Evolutionary conservation across 805 yeast species (phyloP).

Genomic region (Yarrowia hollandica): DNA sequence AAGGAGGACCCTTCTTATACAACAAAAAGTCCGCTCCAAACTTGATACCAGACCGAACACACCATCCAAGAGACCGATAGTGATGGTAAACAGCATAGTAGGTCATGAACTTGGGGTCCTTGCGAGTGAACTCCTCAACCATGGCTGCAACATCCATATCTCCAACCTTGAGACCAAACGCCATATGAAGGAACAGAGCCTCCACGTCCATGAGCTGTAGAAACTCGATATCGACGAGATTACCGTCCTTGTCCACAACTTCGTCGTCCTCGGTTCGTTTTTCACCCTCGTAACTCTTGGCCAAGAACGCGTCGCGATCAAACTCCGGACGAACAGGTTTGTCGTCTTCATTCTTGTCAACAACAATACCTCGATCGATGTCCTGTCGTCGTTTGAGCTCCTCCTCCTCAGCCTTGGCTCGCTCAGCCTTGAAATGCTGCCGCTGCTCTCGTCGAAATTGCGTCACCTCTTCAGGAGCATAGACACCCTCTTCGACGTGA

Average conservation of each 20-base stretch:
- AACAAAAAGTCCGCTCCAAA: conserved; percentile 85
- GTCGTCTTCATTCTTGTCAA: conserved; percentile 34
- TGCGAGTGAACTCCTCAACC: conserved; percentile 28
- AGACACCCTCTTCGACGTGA: conserved; percentile 42
- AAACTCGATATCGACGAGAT: conserved; percentile 41
- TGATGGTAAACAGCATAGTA: conserved; percentile 80
- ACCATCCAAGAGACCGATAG: conserved; percentile 89
- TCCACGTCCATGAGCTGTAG: conserved; percentile 77
- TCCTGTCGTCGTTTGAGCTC: conserved; percentile 47
- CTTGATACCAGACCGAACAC: conserved; percentile 86
- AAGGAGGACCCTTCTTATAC: conserved; percentile 92
- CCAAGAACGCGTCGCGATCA: conserved; percentile 8
- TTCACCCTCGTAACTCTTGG: background rate
- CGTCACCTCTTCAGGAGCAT: conserved; percentile 76
- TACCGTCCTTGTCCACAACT: conserved; percentile 38
- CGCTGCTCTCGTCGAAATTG: conserved; percentile 69
- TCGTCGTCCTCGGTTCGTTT: conserved; percentile 46
- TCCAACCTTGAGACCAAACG: conserved; percentile 47
- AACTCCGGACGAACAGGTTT: conserved; percentile 31
- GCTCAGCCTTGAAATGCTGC: conserved; percentile 63
- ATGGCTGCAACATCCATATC: conserved; percentile 39
- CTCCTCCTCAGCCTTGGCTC: conserved; percentile 59
- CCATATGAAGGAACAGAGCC: conserved; percentile 65
- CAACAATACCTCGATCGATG: conserved; percentile 42
- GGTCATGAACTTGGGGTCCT: conserved; percentile 47